Percentiles rank a stretch among this genome's conserved stretches.
Conservation (phyloP, 2,329 filamentous ascomycete species). For the Fusarium bactridioides region DNA sequence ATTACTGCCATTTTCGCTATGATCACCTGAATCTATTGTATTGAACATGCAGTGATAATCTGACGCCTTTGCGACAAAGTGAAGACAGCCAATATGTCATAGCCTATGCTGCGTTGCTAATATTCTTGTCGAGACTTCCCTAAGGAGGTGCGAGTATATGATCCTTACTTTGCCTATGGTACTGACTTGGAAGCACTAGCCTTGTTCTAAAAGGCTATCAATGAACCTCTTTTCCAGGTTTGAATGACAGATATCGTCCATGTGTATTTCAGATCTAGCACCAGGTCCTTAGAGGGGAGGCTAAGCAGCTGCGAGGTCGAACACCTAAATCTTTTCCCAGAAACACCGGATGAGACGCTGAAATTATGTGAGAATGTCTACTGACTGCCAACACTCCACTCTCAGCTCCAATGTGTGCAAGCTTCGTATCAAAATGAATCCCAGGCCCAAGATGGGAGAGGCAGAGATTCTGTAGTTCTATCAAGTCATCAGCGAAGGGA, state of each 20-base stretch:
- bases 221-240: not conserved
- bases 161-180: not conserved
- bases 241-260: not conserved
- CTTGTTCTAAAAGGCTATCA: no score
- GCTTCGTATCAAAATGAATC: not conserved
- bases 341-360: not conserved
- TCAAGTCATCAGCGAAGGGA: not conserved
- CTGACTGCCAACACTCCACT: not conserved
- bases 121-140: not conserved
- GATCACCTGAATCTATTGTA: not conserved
- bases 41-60: not conserved
- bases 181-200: not conserved
- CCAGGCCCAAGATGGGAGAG: not conserved
- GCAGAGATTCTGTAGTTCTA: not conserved
- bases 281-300: not conserved
- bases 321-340: no score
- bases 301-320: not conserved
- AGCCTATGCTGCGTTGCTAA: no score
- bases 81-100: accelerated
- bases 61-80: accelerated
- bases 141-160: no score
- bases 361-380: not conserved
- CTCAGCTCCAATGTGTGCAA: not conserved
- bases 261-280: no score
- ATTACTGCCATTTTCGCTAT: not conserved